Percentiles rank a stretch among this genome's conserved stretches.
These are phyloP conservation scores for Coniosporium tulheliwenetii DNA, from an alignment of 2,329 filamentous ascomycete species.

Conservation along the genomic window DNA sequence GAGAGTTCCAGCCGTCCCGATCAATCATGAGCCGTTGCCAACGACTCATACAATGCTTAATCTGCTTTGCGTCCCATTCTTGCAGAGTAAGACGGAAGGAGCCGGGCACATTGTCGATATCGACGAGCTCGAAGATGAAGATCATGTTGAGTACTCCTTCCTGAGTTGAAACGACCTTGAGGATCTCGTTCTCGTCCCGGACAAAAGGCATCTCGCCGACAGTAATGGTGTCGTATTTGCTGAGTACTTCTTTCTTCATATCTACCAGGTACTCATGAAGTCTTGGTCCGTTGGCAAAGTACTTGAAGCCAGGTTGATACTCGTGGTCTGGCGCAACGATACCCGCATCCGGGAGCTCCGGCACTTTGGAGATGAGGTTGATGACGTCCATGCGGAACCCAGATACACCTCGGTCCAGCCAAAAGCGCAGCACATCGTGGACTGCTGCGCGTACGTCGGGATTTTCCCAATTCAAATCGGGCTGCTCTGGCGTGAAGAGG, in stretches of 20 bases:
- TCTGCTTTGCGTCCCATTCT: slow-evolving; percentile 26
- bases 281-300: slow-evolving; percentile 41
- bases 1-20: slow-evolving; percentile 32
- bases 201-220: slow-evolving; percentile 46
- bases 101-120: slow-evolving; percentile 18
- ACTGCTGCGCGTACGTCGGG: slow-evolving; percentile 26
- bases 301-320: slow-evolving; percentile 32
- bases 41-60: slow-evolving; percentile 23
- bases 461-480: slow-evolving; percentile 34
- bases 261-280: slow-evolving; percentile 42
- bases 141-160: slow-evolving; percentile 31
- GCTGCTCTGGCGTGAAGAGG: slow-evolving; percentile 30
- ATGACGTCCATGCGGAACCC: slow-evolving; percentile 34
- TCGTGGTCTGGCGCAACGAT: slow-evolving; percentile 22
- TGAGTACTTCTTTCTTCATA: slow-evolving; percentile 35
- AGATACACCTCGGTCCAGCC: slow-evolving; percentile 29
- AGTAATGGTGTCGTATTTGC: slow-evolving; percentile 41
- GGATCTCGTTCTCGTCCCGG: slow-evolving; percentile 25
- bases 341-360: slow-evolving; percentile 24
- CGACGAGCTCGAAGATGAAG: slow-evolving; percentile 31
- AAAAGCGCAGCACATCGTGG: slow-evolving; percentile 30
- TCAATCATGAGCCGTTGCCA: slow-evolving; percentile 35
- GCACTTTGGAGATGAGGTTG: slow-evolving; percentile 31
- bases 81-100: slow-evolving; percentile 19
- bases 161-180: slow-evolving; percentile 24